These are phyloP conservation scores for Candida adriatica DNA, from an alignment of 805 yeast genomes.

Conservation along the genomic window DNA sequence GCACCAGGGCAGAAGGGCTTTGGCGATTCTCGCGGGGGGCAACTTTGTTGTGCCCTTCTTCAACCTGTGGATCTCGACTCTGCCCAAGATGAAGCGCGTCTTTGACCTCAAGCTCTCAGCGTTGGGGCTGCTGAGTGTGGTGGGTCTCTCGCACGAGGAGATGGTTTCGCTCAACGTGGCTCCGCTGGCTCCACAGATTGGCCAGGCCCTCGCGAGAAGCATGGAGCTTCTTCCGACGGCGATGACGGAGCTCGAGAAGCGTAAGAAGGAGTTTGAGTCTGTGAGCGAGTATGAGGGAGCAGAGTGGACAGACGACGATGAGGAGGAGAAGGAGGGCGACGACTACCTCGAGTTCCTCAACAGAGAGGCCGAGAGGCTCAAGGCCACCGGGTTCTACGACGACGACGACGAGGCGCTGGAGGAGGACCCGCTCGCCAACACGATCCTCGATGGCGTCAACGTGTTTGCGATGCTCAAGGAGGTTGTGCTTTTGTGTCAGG, in stretches of 20 bases:
- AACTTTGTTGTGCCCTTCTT: conserved; percentile 46
- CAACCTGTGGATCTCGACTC: conserved; percentile 51
- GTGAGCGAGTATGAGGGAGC: conserved; percentile 26
- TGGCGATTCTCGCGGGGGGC: conserved; percentile 41
- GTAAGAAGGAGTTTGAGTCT: conserved; percentile 36
- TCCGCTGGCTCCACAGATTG: conserved; percentile 38
- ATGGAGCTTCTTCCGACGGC: conserved; percentile 68
- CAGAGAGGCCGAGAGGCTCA: conserved; percentile 34
- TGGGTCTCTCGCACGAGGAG: conserved; percentile 24
- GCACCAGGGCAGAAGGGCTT: conserved; percentile 48
- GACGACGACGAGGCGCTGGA: conserved; percentile 62
- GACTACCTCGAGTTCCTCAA: conserved; percentile 44
- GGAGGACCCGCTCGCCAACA: conserved; percentile 76
- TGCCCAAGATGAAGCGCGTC: conserved; percentile 56
- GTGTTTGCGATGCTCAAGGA: conserved; percentile 61
- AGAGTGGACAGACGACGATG: conserved; percentile 22
- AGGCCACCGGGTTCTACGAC: conserved; percentile 28
- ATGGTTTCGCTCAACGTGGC: conserved; percentile 28
- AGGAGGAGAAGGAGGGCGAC: conserved; percentile 27
- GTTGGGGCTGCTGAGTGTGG: conserved; percentile 55
- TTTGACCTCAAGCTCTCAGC: conserved; percentile 74
- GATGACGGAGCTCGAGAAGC: conserved; percentile 53
- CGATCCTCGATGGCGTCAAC: conserved; percentile 73
- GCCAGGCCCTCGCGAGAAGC: conserved; percentile 42
- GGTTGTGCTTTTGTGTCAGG: conserved; percentile 42